A percentile compares a stretch with the other conserved stretches of the same genome.
These are phyloP conservation scores for Keqinozyma sinolaborantium DNA, from an alignment of 1,139 yeast genomes.

Conservation along the genomic window DNA sequence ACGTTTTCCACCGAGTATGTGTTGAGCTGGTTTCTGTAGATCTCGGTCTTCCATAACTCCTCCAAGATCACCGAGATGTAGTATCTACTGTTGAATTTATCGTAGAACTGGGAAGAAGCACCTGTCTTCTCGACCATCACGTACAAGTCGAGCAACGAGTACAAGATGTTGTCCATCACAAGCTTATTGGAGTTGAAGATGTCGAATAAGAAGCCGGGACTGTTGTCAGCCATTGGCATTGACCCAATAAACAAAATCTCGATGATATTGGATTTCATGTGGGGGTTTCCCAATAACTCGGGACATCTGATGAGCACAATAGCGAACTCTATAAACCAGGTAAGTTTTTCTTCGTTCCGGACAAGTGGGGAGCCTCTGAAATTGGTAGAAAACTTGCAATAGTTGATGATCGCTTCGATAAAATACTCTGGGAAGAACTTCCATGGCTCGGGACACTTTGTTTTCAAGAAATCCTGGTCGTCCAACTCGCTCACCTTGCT, in stretches of 20 bases:
- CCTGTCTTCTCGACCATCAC: constrained; percentile 97
- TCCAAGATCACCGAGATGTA: constrained; percentile 82
- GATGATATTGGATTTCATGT: constrained; percentile 78
- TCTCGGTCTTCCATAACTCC: constrained; percentile 73
- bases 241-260: constrained; percentile 81
- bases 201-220: constrained; percentile 70
- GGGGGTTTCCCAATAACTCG: constrained; percentile 85
- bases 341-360: constrained; percentile 46
- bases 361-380: constrained; percentile 60
- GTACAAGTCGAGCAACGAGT: constrained; percentile 82
- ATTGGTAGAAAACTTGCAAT: constrained; percentile 62
- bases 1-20: constrained; percentile 63
- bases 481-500: constrained; percentile 49
- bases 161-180: constrained; percentile 65
- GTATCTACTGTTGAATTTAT: constrained; percentile 87
- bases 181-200: constrained; percentile 62
- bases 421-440: constrained; percentile 83
- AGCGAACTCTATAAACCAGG: constrained; percentile 66
- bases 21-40: constrained; percentile 65
- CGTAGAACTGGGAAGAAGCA: constrained; percentile 91
- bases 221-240: constrained; percentile 50
- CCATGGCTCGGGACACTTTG: constrained; percentile 72
- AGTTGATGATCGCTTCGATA: constrained; percentile 79
- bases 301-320: constrained; percentile 80
- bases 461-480: constrained; percentile 63